Evolutionary conservation across 805 yeast genomes (phyloP), one percentile per base, ranked within the genome.

Genomic region (Metschnikowia arizonensis): DNA sequence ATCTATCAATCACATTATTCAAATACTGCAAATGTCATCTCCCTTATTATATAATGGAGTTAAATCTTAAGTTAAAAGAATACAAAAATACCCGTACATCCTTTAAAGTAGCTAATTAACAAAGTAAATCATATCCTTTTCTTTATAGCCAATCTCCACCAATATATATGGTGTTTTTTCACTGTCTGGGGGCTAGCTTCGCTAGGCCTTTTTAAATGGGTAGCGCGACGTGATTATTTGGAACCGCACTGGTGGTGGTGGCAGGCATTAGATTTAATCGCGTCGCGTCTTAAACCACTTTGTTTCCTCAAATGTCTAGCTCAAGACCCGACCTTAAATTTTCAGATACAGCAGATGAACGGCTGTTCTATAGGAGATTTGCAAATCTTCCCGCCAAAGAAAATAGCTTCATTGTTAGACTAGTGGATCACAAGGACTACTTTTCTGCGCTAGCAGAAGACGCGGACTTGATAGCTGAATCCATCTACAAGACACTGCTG

Each of bases 401-500:
- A 6, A 60, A 66, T 1, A 38, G 57, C 17, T 67, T 72, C 33
- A 74, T 83, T 0, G 58, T 91, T 18, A 75, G 97, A 35, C 68
- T 88, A n/a, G 83, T 85, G 36, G 96, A 89, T 60, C 75, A 71
- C 59, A 83, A 83, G 36, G 96, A 88, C 49, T 89, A 87, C 62
- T 93, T 83, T 64, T 81, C 86, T 2, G 82, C 80, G 1, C 72
- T 88, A 17, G 78, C 75, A 37, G 79, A 77, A 3, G 96, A 91
- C 62, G 97, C 98, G 3, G 73, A 74, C 35, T 74, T 81, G 46
- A 85, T 88, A 24, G 97, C 97, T 3, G 95, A 89, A 51, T 70
- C 76, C 45, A 81, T 93, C 28, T 91, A 88, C 67, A 85, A 84
- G 53, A 88, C 98, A 0, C 80, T 78, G 33, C 81, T 95, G 19